Evolutionary conservation across 345 rosid genomes (phyloP).

Genomic region (Brassica napus): Da-Ae NC_063443.1:12787501-12788000

Average conservation of each 20-base stretch:
- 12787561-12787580: constrained; percentile 20
- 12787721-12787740: background rate
- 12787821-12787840: constrained; percentile 9
- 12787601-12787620: background rate
- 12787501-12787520: constrained; percentile 23
- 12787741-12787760: background rate
- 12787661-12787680: background rate
- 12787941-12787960: background rate
- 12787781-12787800: background rate
- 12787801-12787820: background rate
- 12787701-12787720: background rate
- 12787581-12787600: constrained; percentile 15
- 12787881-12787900: background rate
- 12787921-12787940: background rate
- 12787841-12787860: background rate
- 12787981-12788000: background rate
- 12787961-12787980: background rate
- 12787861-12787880: background rate
- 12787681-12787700: background rate
- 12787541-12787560: constrained; percentile 33
- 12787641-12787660: constrained; percentile 6
- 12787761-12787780: background rate
- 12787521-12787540: constrained; percentile 37
- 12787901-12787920: background rate
- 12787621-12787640: background rate